A percentile compares a stretch with the other conserved stretches of the same genome.
Evolutionary conservation across 2,329 filamentous ascomycete species (phyloP).

Genomic region (Ophiocordyceps sinensis): DNA sequence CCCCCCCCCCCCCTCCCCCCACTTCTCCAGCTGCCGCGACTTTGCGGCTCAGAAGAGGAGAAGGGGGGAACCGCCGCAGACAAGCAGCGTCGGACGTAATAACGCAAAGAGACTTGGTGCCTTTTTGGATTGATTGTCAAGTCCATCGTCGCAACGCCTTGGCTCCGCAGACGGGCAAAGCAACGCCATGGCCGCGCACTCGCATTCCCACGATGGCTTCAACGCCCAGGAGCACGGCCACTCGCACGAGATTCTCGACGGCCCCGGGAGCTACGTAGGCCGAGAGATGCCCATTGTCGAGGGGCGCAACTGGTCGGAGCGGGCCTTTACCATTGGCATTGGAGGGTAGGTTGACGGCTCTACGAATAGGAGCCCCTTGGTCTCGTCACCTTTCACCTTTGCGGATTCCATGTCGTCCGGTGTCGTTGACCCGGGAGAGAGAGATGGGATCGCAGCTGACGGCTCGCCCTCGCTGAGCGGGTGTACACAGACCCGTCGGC

Average conservation of each 20-base stretch:
- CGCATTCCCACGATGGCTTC: conserved; percentile 45
- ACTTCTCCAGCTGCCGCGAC: no score
- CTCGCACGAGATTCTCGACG: conserved; percentile 87
- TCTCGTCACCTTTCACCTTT: no score
- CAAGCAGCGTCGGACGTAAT: no score
- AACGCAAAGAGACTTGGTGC: no score
- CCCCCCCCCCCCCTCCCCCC: no score
- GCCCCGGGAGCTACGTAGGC: conserved; percentile 76
- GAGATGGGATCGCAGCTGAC: not conserved
- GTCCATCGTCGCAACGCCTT: conserved; percentile 5
- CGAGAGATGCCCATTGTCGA: conserved; percentile 91
- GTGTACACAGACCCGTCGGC: conserved; percentile 65
- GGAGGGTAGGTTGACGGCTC: conserved; percentile 53
- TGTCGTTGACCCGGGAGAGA: not conserved
- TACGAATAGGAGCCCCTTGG: not conserved
- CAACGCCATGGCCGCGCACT: conserved; percentile 13
- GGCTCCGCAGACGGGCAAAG: conserved; percentile 22
- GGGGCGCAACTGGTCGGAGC: conserved; percentile 72
- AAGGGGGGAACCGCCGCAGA: no score
- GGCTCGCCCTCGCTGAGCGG: not conserved
- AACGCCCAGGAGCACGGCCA: conserved; percentile 69
- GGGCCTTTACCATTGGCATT: conserved; percentile 94
- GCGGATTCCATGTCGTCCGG: not conserved
- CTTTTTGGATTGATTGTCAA: no score
- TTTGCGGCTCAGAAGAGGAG: no score